Base-by-base conservation (phyloP, 2,329 filamentous ascomycete species). In the Myriosclerotinia curreyana region DNA sequence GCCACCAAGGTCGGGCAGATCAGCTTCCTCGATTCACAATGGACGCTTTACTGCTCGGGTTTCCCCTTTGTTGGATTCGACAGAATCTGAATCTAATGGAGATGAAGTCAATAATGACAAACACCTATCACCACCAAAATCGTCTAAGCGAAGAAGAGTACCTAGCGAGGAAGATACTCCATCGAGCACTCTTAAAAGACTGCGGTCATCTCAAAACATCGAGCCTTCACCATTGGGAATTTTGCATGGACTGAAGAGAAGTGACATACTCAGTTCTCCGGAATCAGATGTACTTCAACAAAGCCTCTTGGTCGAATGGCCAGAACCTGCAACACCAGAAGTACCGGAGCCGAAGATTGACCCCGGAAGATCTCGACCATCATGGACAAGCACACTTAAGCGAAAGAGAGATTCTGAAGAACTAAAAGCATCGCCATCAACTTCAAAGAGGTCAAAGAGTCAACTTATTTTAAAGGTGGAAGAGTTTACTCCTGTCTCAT, bases 11-110 rank as follows among this genome's bases (percentile, higher is more conserved):
- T 71, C 69, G 2, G 42, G 42, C 22, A 58, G 42, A 48, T 64
- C 62, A 17, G 60, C 69, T 20, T 70, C 69, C 14, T 67, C 67
- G 63, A 65, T 71, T 44, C 70, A 69, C 31, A 70, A 70, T 51
- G 51, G 55, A n/a, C 63, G 66, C 14, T 70, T 72, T 11, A 64
- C 68, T 14, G 25, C 66, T 15, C 59, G 60, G n/a, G 66, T 64
- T 46, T 70, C 73, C 6, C 68, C 69, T 28, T 69, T 67, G n/a
- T 25, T 65, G 31, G 70, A 69, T 36, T 66, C 68, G 22, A 56
- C 40, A 12, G 50, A 62, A 7, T 14, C 25, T 12, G 34, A n/a
- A 8, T 31, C 31, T 20, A 49, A 54, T 3, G 20, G 58, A 31
- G 28, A 31, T 4, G 40, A 42, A 42, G 40, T 12, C 22, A 20